Base-by-base conservation (phyloP, 2,329 filamentous ascomycete genomes). In the Elsinoe perseae region DNA sequence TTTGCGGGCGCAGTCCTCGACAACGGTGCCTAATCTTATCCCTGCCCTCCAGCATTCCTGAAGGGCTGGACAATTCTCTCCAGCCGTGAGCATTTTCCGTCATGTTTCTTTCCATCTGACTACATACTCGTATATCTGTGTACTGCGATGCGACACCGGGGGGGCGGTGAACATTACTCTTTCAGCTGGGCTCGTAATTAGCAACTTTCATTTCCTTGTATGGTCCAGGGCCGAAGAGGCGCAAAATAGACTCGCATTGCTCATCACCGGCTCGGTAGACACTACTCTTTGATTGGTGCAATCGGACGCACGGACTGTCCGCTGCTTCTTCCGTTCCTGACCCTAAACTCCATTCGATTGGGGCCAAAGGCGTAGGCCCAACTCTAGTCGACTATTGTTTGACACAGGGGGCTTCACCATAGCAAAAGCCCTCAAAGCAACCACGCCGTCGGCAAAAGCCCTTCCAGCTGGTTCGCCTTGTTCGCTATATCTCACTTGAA, bases 291-390 rank as follows among this genome's bases (percentile, higher is more conserved):
- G 7, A 50, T 50, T 50, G 44, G 44, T 50, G 23, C 14, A 16
- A 8, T 30, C 23, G 5, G 7, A n/a, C 16, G 44, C 44, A 50
- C 44, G 16, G 44, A 50, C 44, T 50, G 44, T 12, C 5, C 27
- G 23, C 44, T 50, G 44, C 32, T 50, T 27, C 44, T 50, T 50
- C 16, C 28, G 48, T 52, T 52, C 48, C 48, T 52, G 48, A 38
- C 48, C 14, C 48, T 52, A 52, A 32, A 36, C 32, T 34, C 2
- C 18, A 21, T 25, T 25, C 8, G 30, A 23, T 25, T 16, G 20
- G 28, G 28, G 18, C 16, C 48, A n/a, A 16, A 14, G 48, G 25
- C 30, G 32, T 9, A 21, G 48, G 12, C 30, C 46, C 28, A 38
- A 52, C 28, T 38, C 27, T 23, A 14, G 25, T 16, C 16, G 44